Conservation (phyloP, 352 stramenopile species). For the Globisporangium abappressorium region DNA sequence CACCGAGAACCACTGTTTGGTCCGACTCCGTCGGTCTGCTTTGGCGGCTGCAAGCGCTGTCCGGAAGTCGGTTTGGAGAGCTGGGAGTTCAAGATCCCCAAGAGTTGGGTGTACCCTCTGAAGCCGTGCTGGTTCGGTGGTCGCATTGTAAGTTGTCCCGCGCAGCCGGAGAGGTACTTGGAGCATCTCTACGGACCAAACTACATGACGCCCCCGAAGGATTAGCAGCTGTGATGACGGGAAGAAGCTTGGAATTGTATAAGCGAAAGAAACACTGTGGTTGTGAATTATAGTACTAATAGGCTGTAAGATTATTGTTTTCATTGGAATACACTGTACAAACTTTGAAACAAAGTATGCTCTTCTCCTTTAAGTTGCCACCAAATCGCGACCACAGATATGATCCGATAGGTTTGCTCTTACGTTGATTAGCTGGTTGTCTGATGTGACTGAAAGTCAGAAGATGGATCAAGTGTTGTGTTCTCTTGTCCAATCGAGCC, state of each 20-base stretch:
- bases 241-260: background rate
- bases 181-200: conserved; percentile 23
- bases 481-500: no score
- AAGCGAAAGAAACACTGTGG: no score
- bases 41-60: conserved; percentile 22
- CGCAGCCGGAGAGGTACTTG: conserved; percentile 23
- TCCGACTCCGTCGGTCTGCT: background rate
- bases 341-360: no score
- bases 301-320: no score
- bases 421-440: no score
- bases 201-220: background rate
- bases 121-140: conserved; percentile 20
- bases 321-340: no score
- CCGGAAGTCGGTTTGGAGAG: background rate
- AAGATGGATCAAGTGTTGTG: no score
- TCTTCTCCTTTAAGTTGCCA: no score
- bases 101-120: conserved; percentile 32
- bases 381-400: no score
- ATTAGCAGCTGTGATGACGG: background rate
- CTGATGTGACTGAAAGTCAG: no score
- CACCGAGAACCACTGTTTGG: background rate
- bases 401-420: no score
- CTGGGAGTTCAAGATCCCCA: conserved; percentile 20
- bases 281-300: no score
- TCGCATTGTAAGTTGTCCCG: conserved; percentile 21